Evolutionary conservation across 2,329 filamentous ascomycete species (phyloP).

Genomic region (Aphanoascus verrucosus): DNA sequence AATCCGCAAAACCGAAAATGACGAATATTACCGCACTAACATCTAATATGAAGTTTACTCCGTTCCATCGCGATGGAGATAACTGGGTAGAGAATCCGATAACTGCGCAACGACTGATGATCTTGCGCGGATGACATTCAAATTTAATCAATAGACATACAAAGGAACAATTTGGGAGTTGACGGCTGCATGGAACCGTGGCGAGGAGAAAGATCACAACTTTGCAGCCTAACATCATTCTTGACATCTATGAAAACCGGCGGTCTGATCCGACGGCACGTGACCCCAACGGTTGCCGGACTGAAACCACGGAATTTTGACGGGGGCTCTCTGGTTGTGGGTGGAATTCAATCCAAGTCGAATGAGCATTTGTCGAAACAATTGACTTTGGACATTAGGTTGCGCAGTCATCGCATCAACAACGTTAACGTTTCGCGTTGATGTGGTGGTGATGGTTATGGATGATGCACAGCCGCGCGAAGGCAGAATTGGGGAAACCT

Average conservation of each 20-base stretch:
- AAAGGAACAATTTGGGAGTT: neutral
- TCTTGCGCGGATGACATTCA: neutral
- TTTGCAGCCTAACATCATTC: conserved; percentile 7
- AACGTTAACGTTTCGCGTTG: no score
- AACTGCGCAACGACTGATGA: neutral
- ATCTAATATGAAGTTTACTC: neutral
- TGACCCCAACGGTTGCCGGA: neutral
- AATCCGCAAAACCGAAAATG: neutral
- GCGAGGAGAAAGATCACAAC: neutral
- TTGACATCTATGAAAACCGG: neutral
- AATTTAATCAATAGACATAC: neutral
- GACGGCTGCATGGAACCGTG: conserved; percentile 3
- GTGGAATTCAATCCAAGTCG: no score
- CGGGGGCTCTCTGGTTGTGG: no score
- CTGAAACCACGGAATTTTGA: no score
- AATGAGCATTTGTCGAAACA: no score
- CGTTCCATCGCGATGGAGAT: neutral
- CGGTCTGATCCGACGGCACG: neutral
- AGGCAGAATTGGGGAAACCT: no score
- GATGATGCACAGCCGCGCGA: no score
- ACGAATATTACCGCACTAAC: neutral
- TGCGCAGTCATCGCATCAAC: no score
- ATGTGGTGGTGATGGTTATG: no score
- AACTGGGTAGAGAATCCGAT: neutral
- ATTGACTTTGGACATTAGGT: no score